Percentiles rank a stretch among this genome's conserved stretches.
Evolutionary conservation across 2,329 filamentous ascomycete genomes (phyloP).

Genomic region (Aspergillus ruber): DNA sequence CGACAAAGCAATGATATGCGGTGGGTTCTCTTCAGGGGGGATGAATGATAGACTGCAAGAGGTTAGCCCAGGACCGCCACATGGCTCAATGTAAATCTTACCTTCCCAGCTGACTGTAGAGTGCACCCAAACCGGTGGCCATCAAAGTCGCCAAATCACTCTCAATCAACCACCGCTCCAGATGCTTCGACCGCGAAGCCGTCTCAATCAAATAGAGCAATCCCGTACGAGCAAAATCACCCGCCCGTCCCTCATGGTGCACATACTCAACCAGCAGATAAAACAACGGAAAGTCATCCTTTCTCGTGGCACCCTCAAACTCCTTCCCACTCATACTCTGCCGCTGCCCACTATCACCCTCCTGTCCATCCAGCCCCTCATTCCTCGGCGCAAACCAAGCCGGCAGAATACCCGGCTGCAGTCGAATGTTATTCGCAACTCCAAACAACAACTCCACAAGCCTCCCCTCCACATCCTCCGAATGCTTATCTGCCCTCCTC

Average conservation of each 20-base stretch:
- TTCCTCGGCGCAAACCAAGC: conserved; percentile 76
- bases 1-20: conserved; percentile 78
- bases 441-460: conserved; percentile 93
- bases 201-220: conserved; percentile 93
- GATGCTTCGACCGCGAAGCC: conserved; percentile 68
- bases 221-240: conserved; percentile 92
- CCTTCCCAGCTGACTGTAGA: conserved; percentile 63
- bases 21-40: conserved; percentile 64
- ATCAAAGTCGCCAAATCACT: conserved; percentile 94
- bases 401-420: conserved; percentile 77
- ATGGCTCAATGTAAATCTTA: conserved; percentile 18
- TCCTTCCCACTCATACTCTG: conserved; percentile 51
- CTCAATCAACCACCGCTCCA: conserved; percentile 96
- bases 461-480: conserved; percentile 75
- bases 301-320: conserved; percentile 78
- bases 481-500: conserved; percentile 60
- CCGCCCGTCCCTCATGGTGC: conserved; percentile 87
- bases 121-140: conserved; percentile 85
- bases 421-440: conserved; percentile 89
- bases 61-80: conserved; percentile 45
- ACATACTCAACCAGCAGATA: conserved; percentile 96
- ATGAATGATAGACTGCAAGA: conserved; percentile 65
- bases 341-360: conserved; percentile 23
- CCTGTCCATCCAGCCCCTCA: conserved; percentile 28
- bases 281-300: conserved; percentile 91